Evolutionary conservation across 768 basidiomycete genomes (phyloP), one percentile per base, ranked within the genome.

Genomic region (Candolleomyces eurysporus): DNA sequence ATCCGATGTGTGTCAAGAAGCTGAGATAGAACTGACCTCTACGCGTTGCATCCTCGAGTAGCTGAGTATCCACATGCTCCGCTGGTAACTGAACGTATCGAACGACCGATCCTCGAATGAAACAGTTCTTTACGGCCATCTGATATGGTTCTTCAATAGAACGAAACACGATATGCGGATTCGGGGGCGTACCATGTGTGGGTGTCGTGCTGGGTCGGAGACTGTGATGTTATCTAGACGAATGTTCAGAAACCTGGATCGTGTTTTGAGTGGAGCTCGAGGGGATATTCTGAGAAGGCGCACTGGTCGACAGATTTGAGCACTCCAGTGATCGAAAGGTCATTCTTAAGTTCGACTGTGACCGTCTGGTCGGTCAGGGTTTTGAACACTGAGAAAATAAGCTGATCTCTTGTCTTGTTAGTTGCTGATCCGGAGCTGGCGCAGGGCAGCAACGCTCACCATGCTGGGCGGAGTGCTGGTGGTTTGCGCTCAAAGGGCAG

Each of bases 121-220:
- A 99, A 73, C 95, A 97, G 74, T 98, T 98, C 79, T 96, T 96
- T 48, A 99, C 95, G 0, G 96, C 95, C 88, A 98, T 95, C 96
- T 98, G 67, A 31, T 36, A 48, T 55, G 14, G 40, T 50, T 16
- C 31, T 19, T 32, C 17, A 59, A 49, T 13, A 31, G 48, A 31
- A 50, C 48, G 46, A 48, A 55, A 49, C 45, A 39, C 31, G 19
- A 43, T 42, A 11, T 19, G 19, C 30, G n/a, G 26, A 50, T 43
- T 30, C 16, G 22, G 56, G 45, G 26, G 64, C 84, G 64, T 62
- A 92, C 96, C 96, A 99, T 98, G 75, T 99, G 97, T 26, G 97
- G 97, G 76, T 98, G 94, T 67, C 93, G 81, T 53, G 90, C 88
- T 68, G 95, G 92, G 71, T 99, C 95, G 43, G 92, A 82, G 2